A percentile compares a stretch with the other conserved stretches of the same genome.
Evolutionary conservation across 257 asterid genomes (phyloP).

Genomic region (Gardenia jasminoides): DNA sequence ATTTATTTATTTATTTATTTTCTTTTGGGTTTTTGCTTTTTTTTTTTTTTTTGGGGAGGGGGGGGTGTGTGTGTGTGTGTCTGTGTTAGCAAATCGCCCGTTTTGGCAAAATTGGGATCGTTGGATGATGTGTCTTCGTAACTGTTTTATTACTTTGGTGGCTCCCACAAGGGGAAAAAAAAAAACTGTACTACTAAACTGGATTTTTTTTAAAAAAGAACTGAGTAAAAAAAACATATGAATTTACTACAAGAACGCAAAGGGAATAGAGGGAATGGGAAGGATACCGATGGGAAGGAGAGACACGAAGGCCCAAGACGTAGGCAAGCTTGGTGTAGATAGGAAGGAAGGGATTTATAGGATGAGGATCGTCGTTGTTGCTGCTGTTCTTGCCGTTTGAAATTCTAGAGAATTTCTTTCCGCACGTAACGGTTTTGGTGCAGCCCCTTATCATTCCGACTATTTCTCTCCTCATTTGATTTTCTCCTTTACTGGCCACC

Average conservation of each 20-base stretch:
- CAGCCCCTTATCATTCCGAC: slow-evolving; percentile 89
- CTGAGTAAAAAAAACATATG: too few relatives aligned
- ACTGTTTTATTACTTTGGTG: slow-evolving; percentile 14
- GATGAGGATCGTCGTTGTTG: background rate
- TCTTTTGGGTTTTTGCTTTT: background rate
- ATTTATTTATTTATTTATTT: too few relatives aligned
- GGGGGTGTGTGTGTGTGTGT: too few relatives aligned
- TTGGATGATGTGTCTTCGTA: slow-evolving; percentile 3
- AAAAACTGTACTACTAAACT: too few relatives aligned
- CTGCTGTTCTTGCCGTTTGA: slow-evolving; percentile 6
- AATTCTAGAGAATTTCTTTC: slow-evolving; percentile 45
- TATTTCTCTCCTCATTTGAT: slow-evolving; percentile 48
- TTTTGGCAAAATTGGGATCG: slow-evolving; percentile 17
- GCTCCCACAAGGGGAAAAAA: too few relatives aligned
- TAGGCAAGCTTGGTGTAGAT: slow-evolving; percentile 75
- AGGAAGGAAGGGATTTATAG: slow-evolving; percentile 32
- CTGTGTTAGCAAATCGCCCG: slow-evolving; percentile 7
- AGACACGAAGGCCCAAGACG: slow-evolving; percentile 90
- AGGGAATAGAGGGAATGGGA: background rate
- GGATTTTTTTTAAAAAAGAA: background rate
- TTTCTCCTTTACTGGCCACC: slow-evolving; percentile 26
- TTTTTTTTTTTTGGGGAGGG: background rate
- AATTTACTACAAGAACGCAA: background rate
- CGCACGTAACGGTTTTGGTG: slow-evolving; percentile 82
- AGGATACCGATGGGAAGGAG: slow-evolving; percentile 73